Conservation (phyloP, 768 basidiomycete genomes). For the Boletus huronensis region DNA sequence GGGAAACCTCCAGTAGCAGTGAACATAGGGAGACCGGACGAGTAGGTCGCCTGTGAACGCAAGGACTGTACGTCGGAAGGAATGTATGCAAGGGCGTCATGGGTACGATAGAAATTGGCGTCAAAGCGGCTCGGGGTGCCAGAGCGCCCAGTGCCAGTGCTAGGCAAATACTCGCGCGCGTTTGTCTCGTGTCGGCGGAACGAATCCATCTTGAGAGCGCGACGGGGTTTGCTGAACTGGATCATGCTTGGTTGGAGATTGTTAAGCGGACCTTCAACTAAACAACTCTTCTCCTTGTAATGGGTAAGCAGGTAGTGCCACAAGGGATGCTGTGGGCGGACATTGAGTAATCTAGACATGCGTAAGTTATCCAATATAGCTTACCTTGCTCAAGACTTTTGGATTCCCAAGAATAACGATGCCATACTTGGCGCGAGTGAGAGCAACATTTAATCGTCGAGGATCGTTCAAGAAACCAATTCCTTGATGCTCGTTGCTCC, state of each 20-base stretch:
- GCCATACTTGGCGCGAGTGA: conserved; percentile 97
- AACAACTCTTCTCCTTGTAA: conserved; percentile 91
- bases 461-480: conserved; percentile 99
- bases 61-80: conserved; percentile 95
- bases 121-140: conserved; percentile 96
- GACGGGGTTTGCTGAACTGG: conserved; percentile 96
- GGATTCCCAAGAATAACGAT: conserved; percentile 99
- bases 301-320: conserved; percentile 99
- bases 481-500: conserved; percentile 99
- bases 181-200: conserved; percentile 92
- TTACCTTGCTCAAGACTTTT: conserved; percentile 96
- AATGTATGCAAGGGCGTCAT: conserved; percentile 91
- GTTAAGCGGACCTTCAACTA: conserved; percentile 95
- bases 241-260: conserved; percentile 99
- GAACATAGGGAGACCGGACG: conserved; percentile 88
- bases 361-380: conserved; percentile 16
- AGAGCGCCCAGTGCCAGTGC: conserved; percentile 49
- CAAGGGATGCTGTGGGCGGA: conserved; percentile 73
- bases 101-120: conserved; percentile 90
- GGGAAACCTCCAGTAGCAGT: conserved; percentile 67
- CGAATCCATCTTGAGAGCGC: conserved; percentile 89
- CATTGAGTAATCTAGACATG: conserved; percentile 11
- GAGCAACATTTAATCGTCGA: conserved; percentile 90
- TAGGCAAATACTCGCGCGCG: conserved; percentile 71
- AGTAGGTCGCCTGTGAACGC: conserved; percentile 94